These are phyloP conservation scores for Withania somnifera DNA, from an alignment of 305 asterid genomes.

Conservation along the genomic window DNA sequence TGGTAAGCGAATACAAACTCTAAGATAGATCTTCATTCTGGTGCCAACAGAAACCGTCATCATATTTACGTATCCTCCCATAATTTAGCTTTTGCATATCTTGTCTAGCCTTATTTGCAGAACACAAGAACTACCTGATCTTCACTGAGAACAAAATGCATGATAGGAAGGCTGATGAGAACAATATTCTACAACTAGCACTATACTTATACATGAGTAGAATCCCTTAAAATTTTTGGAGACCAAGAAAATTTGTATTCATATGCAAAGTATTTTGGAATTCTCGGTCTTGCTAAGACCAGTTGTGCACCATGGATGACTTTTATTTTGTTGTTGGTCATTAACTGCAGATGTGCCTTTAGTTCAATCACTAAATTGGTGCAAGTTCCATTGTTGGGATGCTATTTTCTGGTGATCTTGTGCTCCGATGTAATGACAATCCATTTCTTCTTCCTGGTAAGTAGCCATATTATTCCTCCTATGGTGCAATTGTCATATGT, in stretches of 20 bases:
- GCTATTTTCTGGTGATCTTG: constrained; percentile 86
- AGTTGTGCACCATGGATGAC: not conserved
- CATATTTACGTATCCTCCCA: no score
- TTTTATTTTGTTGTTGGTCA: not conserved
- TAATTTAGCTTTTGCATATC: no score
- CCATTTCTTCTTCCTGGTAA: constrained; percentile 98
- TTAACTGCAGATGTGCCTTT: constrained; percentile 66
- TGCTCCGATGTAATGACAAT: constrained; percentile 96
- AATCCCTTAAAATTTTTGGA: not conserved
- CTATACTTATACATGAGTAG: not conserved
- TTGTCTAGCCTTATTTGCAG: no score
- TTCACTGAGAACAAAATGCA: not conserved
- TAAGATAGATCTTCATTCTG: not conserved
- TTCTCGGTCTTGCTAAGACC: not conserved
- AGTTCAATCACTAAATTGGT: constrained; percentile 71
- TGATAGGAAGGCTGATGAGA: not conserved
- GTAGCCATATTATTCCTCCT: not conserved
- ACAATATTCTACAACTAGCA: no score
- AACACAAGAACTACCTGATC: not conserved
- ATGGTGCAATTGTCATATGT: not conserved
- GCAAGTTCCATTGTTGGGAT: constrained; percentile 65
- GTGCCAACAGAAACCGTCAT: not conserved
- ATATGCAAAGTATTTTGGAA: not conserved
- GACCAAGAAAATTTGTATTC: not conserved
- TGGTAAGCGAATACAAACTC: not conserved